These are phyloP conservation scores for Fusarium torreyae DNA, from an alignment of 2,329 filamentous ascomycete genomes.

Conservation along the genomic window DNA sequence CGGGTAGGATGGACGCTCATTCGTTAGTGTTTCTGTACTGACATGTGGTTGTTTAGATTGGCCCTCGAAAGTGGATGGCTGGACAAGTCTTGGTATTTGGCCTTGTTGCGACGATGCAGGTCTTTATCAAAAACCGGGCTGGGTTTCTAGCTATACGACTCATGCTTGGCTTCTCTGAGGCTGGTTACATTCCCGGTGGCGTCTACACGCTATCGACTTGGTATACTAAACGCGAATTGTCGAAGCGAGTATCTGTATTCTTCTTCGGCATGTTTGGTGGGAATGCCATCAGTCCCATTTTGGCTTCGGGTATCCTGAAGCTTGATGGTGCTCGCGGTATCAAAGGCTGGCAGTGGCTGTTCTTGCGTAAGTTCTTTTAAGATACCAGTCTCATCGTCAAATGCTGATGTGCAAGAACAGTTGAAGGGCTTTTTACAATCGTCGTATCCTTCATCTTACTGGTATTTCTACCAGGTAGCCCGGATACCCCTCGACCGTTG, in stretches of 20 bases:
- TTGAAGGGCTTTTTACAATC: constrained; percentile 55
- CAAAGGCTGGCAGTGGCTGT: constrained; percentile 67
- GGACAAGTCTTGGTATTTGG: constrained; percentile 65
- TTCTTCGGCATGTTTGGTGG: constrained; percentile 70
- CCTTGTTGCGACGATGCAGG: constrained; percentile 61
- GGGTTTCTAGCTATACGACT: constrained; percentile 63
- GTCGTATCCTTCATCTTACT: constrained; percentile 4
- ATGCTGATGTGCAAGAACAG: constrained; percentile 43
- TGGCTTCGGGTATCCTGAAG: constrained; percentile 64
- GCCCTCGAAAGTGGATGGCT: constrained; percentile 61
- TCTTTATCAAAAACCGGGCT: constrained; percentile 58
- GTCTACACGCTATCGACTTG: constrained; percentile 67
- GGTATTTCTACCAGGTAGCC: constrained; percentile 11
- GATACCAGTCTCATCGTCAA: neutral
- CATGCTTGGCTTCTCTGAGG: constrained; percentile 64
- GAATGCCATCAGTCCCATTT: constrained; percentile 63
- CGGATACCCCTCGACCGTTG: neutral
- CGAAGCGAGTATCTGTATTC: constrained; percentile 64
- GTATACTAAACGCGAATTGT: constrained; percentile 64
- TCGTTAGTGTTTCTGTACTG: no score
- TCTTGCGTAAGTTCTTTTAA: constrained; percentile 55
- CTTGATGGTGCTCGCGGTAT: constrained; percentile 59
- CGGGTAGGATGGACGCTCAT: constrained; percentile 30
- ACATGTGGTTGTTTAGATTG: neutral
- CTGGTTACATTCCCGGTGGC: constrained; percentile 67